Conservation (phyloP, 2,329 filamentous ascomycete genomes). For the Neopestalotiopsis sp. region DNA sequence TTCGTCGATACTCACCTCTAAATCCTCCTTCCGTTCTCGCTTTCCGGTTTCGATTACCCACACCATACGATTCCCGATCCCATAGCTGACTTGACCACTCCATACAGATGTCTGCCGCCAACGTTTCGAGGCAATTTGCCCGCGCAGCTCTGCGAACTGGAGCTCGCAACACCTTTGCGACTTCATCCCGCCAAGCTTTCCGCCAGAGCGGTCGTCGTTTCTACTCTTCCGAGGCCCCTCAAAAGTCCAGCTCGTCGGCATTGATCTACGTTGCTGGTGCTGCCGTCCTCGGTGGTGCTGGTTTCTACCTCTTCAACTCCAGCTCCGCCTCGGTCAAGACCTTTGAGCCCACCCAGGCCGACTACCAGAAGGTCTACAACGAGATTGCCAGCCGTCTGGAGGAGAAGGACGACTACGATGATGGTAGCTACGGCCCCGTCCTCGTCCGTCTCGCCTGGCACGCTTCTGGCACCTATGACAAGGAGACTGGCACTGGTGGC, state of each 20-base stretch:
- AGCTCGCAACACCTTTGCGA: slow-evolving; percentile 63
- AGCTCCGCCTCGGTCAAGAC: slow-evolving; percentile 55
- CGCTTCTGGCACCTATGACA: slow-evolving; percentile 89
- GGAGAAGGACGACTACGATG: slow-evolving; percentile 94
- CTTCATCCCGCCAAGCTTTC: slow-evolving; percentile 69
- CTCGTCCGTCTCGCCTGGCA: slow-evolving; percentile 93
- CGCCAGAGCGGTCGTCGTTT: slow-evolving; percentile 76
- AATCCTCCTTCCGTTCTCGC: not conserved
- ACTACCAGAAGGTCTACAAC: slow-evolving; percentile 97
- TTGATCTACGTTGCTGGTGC: slow-evolving; percentile 64
- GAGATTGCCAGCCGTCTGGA: slow-evolving; percentile 79
- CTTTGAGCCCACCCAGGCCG: slow-evolving; percentile 77
- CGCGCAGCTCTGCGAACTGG: slow-evolving; percentile 64
- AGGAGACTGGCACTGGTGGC: slow-evolving; percentile 84
- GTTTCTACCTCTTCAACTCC: slow-evolving; percentile 69
- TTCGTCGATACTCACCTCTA: not conserved
- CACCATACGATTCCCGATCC: not conserved
- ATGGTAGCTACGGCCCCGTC: slow-evolving; percentile 94
- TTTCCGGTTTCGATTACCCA: not conserved
- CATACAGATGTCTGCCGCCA: slow-evolving; percentile 50
- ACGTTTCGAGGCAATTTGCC: slow-evolving; percentile 55
- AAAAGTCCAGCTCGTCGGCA: slow-evolving; percentile 51
- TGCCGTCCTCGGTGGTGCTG: slow-evolving; percentile 65
- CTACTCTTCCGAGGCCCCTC: slow-evolving; percentile 74
- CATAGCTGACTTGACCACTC: slow-evolving; percentile 9